Evolutionary conservation across 768 basidiomycete species (phyloP).

Genomic region (Multifurca ochricompacta): DNA sequence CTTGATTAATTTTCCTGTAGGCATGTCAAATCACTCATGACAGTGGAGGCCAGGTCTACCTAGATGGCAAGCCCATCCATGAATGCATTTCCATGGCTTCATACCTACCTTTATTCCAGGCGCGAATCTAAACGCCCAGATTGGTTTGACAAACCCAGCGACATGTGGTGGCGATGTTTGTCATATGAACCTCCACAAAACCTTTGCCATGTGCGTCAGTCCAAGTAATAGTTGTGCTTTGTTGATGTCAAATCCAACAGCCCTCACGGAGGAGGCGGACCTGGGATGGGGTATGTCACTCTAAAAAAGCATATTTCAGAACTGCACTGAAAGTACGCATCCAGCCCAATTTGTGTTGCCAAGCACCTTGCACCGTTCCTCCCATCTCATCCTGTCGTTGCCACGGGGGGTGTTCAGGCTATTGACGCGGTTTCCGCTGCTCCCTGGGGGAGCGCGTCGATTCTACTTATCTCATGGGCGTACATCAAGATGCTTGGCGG

Average conservation of each 20-base stretch:
- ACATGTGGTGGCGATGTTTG: slow-evolving; percentile 97
- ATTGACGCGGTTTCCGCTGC: slow-evolving; percentile 89
- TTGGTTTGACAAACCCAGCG: slow-evolving; percentile 87
- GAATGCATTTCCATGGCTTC: neutral
- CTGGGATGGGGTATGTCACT: slow-evolving; percentile 76
- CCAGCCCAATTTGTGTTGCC: slow-evolving; percentile 86
- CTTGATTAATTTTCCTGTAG: slow-evolving; percentile 29
- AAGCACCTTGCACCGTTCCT: slow-evolving; percentile 93
- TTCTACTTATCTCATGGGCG: slow-evolving; percentile 96
- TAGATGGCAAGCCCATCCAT: slow-evolving; percentile 54
- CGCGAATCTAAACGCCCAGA: slow-evolving; percentile 91
- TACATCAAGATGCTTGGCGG: slow-evolving; percentile 99
- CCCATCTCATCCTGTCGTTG: slow-evolving; percentile 74
- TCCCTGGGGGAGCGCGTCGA: slow-evolving; percentile 91
- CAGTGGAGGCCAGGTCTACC: slow-evolving; percentile 94
- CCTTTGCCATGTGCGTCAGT: slow-evolving; percentile 76
- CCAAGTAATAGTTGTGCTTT: neutral
- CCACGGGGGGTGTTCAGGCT: slow-evolving; percentile 55
- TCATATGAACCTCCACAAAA: slow-evolving; percentile 97
- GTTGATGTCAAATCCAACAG: slow-evolving; percentile 31
- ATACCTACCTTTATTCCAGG: slow-evolving; percentile 30
- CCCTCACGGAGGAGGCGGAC: slow-evolving; percentile 96
- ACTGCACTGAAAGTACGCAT: slow-evolving; percentile 7
- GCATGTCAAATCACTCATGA: slow-evolving; percentile 93
- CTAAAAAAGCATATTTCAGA: neutral